Evolutionary conservation across 2,329 filamentous ascomycete genomes (phyloP).

Genomic region (Cercospora beticola): DNA sequence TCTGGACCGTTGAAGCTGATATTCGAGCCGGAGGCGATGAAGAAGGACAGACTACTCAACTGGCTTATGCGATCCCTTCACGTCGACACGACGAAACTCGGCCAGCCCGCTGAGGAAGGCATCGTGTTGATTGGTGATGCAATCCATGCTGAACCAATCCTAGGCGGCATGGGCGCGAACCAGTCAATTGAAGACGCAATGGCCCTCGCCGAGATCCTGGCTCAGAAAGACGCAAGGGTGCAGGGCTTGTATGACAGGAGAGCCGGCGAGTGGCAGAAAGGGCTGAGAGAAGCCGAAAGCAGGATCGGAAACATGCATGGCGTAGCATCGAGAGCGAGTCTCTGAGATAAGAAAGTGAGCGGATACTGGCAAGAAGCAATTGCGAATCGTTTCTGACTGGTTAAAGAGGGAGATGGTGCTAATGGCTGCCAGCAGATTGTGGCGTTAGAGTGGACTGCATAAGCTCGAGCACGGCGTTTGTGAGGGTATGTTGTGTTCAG

Average conservation of each 20-base stretch:
- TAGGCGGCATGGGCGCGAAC: slow-evolving; percentile 45
- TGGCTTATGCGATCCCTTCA: slow-evolving; percentile 45
- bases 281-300: slow-evolving; percentile 27
- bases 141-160: slow-evolving; percentile 42
- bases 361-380: neutral
- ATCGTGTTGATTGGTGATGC: slow-evolving; percentile 44
- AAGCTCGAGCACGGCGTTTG: neutral
- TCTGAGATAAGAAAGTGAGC: slow-evolving; percentile 14
- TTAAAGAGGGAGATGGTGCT: slow-evolving; percentile 3
- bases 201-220: slow-evolving; percentile 36
- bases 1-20: slow-evolving; percentile 36
- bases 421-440: slow-evolving; percentile 13
- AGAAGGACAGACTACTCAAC: slow-evolving; percentile 40
- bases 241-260: slow-evolving; percentile 26
- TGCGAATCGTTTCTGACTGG: neutral
- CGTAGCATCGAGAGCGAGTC: slow-evolving; percentile 8
- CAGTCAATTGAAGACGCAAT: slow-evolving; percentile 42
- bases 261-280: slow-evolving; percentile 25
- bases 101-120: slow-evolving; percentile 29
- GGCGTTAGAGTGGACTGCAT: slow-evolving; percentile 5
- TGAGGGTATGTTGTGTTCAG: neutral
- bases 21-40: slow-evolving; percentile 37
- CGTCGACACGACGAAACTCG: slow-evolving; percentile 26
- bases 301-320: slow-evolving; percentile 32
- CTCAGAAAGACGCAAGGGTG: slow-evolving; percentile 17